Base-by-base conservation (phyloP, 768 basidiomycete genomes). In the Chalciporus piperatus region DNA sequence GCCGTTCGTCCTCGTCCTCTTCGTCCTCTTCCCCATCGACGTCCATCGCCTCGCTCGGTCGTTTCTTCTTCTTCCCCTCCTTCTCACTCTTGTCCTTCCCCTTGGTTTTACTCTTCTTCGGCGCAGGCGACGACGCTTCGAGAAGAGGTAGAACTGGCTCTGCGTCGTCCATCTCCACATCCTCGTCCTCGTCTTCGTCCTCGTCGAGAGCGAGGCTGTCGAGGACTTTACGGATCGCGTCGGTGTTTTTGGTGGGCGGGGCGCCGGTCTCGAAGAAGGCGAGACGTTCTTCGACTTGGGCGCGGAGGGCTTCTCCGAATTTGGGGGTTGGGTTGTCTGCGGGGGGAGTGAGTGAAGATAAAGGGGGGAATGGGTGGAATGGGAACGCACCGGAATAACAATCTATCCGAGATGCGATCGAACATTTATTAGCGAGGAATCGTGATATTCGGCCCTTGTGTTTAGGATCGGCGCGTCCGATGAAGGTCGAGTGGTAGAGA, bases 351-450 rank as follows among this genome's bases (percentile, higher is more conserved):
- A 17, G 25, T 20, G 0, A 3, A 23, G 6, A 3, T 22, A 20
- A 19, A 52, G n/a, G 12, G 3, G 8, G 9, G 14, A 16, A 19
- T 32, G 4, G n/a, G 35, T 16, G 28, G 27, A 25, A 27, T 27
- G 27, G 27, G 12, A 13, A 62, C 80, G 48, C 60, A 89, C 91
- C 91, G 2, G 87, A 77, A 66, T 89, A 98, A 70, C 94, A 98
- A 68, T 98, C 96, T 71, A 98, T 98, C 48, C 96, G 81, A 14
- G 92, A 90, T 2, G 96, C 96, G 60, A 98, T 98, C 49, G 94
- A 95, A 66, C 92, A 94, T 72, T 98, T 98, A 80, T 98, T 98
- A 35, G 96, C 96, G 8, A 98, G 78, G 82, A 98, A 98, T n/a
- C 96, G 87, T 4, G 95, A 97, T 66, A 98, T 98, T 49, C 96